Conservation (phyloP, 306 rosid species). For the Gastrolobium villosum region DNA sequence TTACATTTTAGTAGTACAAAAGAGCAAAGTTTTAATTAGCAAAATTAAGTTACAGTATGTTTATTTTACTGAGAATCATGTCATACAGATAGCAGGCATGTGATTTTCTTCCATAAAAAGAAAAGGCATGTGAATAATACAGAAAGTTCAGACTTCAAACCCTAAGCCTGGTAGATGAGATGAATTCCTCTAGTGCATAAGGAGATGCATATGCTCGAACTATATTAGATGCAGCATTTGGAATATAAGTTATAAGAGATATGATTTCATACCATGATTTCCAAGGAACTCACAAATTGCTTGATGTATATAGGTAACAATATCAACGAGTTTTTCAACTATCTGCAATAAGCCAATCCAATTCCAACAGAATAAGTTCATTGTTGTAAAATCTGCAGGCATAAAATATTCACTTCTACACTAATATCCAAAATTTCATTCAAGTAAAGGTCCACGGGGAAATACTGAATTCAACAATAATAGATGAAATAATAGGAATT, state of each 20-base stretch:
- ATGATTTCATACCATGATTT: slow-evolving; percentile 63
- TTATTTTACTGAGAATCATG: slow-evolving; percentile 15
- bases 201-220: slow-evolving; percentile 24
- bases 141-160: slow-evolving; percentile 34
- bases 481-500: slow-evolving; percentile 31
- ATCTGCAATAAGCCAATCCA: slow-evolving; percentile 71
- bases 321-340: slow-evolving; percentile 84
- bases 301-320: slow-evolving; percentile 73
- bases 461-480: slow-evolving; percentile 37
- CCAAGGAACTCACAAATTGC: slow-evolving; percentile 74
- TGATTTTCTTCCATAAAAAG: slow-evolving; percentile 22
- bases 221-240: slow-evolving; percentile 9
- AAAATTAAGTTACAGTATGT: not conserved
- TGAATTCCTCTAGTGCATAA: slow-evolving; percentile 11
- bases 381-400: slow-evolving; percentile 18
- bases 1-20: slow-evolving; percentile 21
- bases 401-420: slow-evolving; percentile 1
- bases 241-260: slow-evolving; percentile 26
- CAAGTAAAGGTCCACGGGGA: not conserved
- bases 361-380: slow-evolving; percentile 29
- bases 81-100: slow-evolving; percentile 15
- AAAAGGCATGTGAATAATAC: slow-evolving; percentile 7
- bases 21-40: slow-evolving; percentile 5
- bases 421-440: slow-evolving; percentile 20
- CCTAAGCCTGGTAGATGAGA: slow-evolving; percentile 14